Evolutionary conservation across 345 rosid genomes (phyloP).

Genomic region (Pistacia atlantica): DNA sequence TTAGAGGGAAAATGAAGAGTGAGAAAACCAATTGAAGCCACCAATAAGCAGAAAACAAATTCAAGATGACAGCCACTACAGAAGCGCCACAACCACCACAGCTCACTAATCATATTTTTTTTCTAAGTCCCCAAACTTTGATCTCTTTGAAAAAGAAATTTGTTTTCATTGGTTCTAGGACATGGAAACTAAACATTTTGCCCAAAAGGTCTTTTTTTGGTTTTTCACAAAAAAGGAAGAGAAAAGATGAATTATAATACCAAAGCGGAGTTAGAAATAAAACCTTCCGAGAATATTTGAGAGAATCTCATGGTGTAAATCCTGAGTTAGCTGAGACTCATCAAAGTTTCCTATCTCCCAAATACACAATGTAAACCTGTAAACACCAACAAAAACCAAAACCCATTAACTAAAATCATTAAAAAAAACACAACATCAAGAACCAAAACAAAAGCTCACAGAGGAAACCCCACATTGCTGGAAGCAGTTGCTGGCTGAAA

Average conservation of each 20-base stretch:
- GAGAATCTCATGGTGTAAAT: slow-evolving; percentile 47
- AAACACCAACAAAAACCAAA: neutral
- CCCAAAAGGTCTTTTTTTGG: neutral
- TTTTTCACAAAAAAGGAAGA: neutral
- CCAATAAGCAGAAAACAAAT: neutral
- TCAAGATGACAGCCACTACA: neutral
- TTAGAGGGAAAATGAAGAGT: neutral
- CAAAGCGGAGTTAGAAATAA: neutral
- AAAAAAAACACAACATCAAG: neutral
- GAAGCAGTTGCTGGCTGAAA: slow-evolving; percentile 32
- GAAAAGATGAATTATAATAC: neutral
- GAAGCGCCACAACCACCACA: neutral
- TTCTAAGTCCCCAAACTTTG: neutral
- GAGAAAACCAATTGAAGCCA: neutral
- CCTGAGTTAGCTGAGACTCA: slow-evolving; percentile 39
- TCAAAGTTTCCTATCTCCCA: slow-evolving; percentile 41
- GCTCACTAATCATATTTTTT: neutral
- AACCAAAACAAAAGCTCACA: slow-evolving; percentile 10
- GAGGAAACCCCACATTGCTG: slow-evolving; percentile 37
- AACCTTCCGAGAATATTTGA: slow-evolving; percentile 61
- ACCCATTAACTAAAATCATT: neutral
- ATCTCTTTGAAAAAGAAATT: slow-evolving; percentile 6
- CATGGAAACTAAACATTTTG: neutral
- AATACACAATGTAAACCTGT: slow-evolving; percentile 57
- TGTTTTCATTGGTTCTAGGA: neutral